Evolutionary conservation across 768 basidiomycete genomes (phyloP), one percentile per base, ranked within the genome.

Genomic region (Lentinula guzmanii): DNA sequence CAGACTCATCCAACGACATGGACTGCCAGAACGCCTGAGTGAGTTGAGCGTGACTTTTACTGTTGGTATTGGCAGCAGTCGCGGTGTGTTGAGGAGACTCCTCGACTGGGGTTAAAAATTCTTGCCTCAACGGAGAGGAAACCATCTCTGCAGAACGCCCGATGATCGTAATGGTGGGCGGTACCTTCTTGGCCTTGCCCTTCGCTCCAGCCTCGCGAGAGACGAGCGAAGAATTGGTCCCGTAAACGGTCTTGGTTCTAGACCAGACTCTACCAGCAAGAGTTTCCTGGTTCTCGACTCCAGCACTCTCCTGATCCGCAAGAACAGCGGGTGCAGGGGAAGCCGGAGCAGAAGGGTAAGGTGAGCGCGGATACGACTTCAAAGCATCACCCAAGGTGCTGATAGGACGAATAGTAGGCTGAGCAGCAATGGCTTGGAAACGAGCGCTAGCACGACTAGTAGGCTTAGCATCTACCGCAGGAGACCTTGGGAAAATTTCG

Each of bases 1-100:
- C 59, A 24, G 63, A 58, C 5, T 68, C 60, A 18, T 75, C 73
- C 58, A 80, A 62, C 6, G 77, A 74, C 18, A 81, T 70, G 0
- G 77, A 75, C 55, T 76, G 68, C 79, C 80, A 81, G 63, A 81
- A 81, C n/a, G 74, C 77, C 46, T 78, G 71, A 37, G 68, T 76
- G 37, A 80, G 60, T 34, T 39, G 42, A 54, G 34, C 35, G 11
- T 34, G 18, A 39, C 7, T 21, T 34, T 54, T 39, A 16, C 35
- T 33, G 3, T 2, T 16, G 8, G 31, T 28, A 18, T 48, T 34
- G 9, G 31, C 45, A 33, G 28, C 45, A 9, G 45, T 50, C 31
- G 48, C 37, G n/a, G 58, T 59, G 13, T 15, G 58, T 35, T 50
- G 56, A 58, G 56, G n/a, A 11, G 31, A 50, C 48, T 59, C 58